These are phyloP conservation scores for Poa pratensis DNA, from an alignment of 176 grass and related monocot genomes.

Conservation along the genomic window DNA sequence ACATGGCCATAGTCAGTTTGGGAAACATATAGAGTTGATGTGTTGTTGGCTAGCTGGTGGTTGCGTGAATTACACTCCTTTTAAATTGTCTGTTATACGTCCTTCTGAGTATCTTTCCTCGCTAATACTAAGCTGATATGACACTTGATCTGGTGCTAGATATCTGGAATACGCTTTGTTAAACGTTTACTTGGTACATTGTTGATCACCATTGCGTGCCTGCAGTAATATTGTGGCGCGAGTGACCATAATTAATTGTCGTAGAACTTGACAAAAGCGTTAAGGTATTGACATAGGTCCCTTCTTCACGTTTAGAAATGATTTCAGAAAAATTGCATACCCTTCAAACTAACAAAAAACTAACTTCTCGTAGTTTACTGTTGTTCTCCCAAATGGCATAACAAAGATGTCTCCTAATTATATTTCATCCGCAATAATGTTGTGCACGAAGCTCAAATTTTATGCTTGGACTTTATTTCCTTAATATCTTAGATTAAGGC, in stretches of 20 bases:
- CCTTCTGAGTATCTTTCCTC: not conserved
- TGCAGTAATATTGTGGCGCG: not conserved
- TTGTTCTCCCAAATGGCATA: not conserved
- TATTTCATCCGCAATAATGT: not conserved
- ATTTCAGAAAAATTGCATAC: not conserved
- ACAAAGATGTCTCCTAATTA: not conserved
- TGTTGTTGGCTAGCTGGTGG: not conserved
- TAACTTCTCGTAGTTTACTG: not conserved
- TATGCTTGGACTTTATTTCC: conserved; percentile 1
- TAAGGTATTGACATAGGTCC: not conserved
- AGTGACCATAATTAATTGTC: not conserved
- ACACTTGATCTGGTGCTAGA: not conserved
- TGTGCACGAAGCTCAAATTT: not conserved
- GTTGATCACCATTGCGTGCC: not conserved
- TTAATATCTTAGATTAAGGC: conserved; percentile 11
- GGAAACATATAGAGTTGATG: not conserved
- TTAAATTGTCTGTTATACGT: not conserved
- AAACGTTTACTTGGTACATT: conserved; percentile 23
- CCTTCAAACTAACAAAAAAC: conserved; percentile 1
- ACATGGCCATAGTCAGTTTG: not conserved
- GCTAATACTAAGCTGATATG: not conserved
- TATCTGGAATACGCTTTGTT: not conserved
- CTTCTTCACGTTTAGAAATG: not conserved
- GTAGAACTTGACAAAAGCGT: not conserved
- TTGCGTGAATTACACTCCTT: not conserved